These are phyloP conservation scores for Grosmannia clavigera DNA, from an alignment of 2,329 filamentous ascomycete genomes.

Conservation along the genomic window DNA sequence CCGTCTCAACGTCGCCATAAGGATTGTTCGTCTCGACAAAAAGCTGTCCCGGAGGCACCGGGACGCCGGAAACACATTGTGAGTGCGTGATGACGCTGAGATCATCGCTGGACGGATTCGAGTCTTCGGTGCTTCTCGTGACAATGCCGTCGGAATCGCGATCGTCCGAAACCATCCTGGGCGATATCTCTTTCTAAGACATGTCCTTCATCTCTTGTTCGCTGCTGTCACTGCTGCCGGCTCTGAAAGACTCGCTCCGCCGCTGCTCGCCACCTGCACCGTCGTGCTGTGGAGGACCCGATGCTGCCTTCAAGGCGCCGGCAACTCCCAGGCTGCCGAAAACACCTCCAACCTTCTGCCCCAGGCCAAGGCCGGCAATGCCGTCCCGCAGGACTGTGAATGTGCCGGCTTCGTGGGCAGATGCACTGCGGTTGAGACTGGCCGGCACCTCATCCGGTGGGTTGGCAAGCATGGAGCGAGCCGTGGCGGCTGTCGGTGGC, in stretches of 20 bases:
- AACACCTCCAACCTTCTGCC: slow-evolving; percentile 13
- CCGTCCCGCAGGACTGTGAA: slow-evolving; percentile 13
- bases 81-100: neutral
- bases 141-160: too few species aligned
- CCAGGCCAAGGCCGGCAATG: slow-evolving; percentile 12
- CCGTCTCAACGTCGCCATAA: neutral
- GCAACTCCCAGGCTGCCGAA: slow-evolving; percentile 10
- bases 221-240: neutral
- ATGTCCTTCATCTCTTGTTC: slow-evolving; percentile 13
- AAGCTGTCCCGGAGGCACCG: neutral
- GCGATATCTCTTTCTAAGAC: neutral
- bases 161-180: neutral
- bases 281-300: neutral
- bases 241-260: neutral
- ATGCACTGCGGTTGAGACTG: slow-evolving; percentile 7
- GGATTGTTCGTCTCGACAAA: slow-evolving; percentile 1
- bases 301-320: neutral
- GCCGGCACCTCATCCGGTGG: neutral
- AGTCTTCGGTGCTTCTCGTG: neutral
- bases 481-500: slow-evolving; percentile 2
- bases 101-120: neutral
- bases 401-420: slow-evolving; percentile 9
- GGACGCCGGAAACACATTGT: neutral
- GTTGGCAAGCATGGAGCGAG: slow-evolving; percentile 11
- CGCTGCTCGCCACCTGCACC: neutral